A percentile compares a stretch with the other conserved stretches of the same genome.
Evolutionary conservation across 768 basidiomycete genomes (phyloP).

Genomic region (Suillus subaureus): DNA sequence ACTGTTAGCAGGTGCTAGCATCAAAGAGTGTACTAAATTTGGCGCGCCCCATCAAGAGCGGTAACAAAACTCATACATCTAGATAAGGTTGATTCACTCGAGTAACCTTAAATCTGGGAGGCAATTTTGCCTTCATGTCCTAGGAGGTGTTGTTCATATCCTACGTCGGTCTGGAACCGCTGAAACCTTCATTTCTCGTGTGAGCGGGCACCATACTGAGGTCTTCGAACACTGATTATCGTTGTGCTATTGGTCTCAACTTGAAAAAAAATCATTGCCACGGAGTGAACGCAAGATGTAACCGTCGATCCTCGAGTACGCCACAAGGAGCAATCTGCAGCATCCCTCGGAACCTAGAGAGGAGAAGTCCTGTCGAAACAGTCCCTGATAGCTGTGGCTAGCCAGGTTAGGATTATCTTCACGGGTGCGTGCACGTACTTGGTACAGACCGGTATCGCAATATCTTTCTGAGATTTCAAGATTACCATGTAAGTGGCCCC

Average conservation of each 20-base stretch:
- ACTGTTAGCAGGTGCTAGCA: constrained; percentile 36
- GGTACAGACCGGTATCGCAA: neutral
- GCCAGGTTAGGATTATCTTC: neutral
- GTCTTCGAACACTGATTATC: neutral
- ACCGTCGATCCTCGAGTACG: neutral
- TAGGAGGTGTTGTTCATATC: too few relatives aligned
- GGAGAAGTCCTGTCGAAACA: too few relatives aligned
- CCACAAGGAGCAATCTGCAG: neutral
- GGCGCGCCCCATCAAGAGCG: constrained; percentile 42
- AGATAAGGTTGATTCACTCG: constrained; percentile 39
- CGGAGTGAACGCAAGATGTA: neutral
- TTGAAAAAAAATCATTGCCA: too few relatives aligned
- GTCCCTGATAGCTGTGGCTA: neutral
- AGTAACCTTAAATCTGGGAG: neutral
- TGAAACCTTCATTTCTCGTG: neutral
- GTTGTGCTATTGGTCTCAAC: neutral
- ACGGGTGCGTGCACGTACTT: neutral
- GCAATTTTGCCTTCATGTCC: too few relatives aligned
- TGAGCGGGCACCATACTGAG: neutral
- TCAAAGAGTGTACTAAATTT: too few relatives aligned
- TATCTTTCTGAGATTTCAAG: neutral
- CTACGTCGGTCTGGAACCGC: neutral
- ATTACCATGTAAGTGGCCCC: neutral
- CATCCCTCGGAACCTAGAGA: neutral
- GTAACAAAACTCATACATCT: constrained; percentile 73